Evolutionary conservation across 305 asterid species (phyloP).

Genomic region (Ilex paraguariensis): DNA sequence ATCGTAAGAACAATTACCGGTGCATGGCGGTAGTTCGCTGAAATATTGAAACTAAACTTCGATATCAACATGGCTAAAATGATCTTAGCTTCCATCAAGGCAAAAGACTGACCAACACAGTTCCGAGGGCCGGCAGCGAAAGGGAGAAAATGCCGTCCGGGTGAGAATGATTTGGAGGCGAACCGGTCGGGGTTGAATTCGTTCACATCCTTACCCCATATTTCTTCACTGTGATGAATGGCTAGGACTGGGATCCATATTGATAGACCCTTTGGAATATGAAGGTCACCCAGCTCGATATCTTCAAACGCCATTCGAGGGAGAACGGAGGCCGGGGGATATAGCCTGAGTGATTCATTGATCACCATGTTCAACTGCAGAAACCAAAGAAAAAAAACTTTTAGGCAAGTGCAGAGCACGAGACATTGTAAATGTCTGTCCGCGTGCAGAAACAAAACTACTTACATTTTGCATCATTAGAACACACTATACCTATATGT

Average conservation of each 20-base stretch:
- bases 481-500: too few species aligned
- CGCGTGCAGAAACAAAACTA: too few species aligned
- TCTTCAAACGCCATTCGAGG: conserved; percentile 97
- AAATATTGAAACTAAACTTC: conserved; percentile 54
- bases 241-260: conserved; percentile 93
- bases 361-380: conserved; percentile 81
- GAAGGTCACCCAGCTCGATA: conserved; percentile 67
- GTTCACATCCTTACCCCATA: conserved; percentile 86
- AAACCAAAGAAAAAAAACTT: too few species aligned
- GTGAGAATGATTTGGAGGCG: conserved; percentile 33
- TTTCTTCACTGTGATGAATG: conserved; percentile 64
- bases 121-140: conserved; percentile 95
- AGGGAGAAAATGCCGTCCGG: conserved; percentile 73
- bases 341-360: conserved; percentile 68
- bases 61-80: conserved; percentile 83
- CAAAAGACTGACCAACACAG: conserved; percentile 77
- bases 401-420: too few species aligned
- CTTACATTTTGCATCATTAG: too few species aligned
- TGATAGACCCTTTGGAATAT: conserved; percentile 79
- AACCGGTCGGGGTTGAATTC: conserved; percentile 79
- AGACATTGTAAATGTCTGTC: too few species aligned
- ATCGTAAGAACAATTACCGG: conserved; percentile 68
- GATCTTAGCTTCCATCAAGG: conserved; percentile 90
- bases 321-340: conserved; percentile 82
- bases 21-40: conserved; percentile 82